These are phyloP conservation scores for Clitoria ternatea DNA, from an alignment of 306 rosid species.

Conservation along the genomic window DNA sequence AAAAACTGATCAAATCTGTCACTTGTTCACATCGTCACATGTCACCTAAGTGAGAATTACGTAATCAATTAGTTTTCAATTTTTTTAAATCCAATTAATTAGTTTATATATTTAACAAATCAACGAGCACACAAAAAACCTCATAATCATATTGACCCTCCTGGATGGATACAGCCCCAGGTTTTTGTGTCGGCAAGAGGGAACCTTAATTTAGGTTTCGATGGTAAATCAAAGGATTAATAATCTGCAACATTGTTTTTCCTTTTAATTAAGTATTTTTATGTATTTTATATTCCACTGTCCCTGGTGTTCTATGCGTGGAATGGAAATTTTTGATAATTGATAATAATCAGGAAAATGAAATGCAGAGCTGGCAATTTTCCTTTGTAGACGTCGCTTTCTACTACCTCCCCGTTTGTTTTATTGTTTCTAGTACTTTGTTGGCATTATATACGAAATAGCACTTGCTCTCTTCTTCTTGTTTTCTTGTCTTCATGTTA, in stretches of 20 bases:
- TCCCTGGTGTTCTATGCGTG: conserved; percentile 25
- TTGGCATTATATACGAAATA: conserved; percentile 33
- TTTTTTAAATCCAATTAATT: too few species aligned
- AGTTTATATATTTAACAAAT: conserved; percentile 1
- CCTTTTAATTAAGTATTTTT: neutral
- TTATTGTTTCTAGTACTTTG: conserved; percentile 26
- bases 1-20: neutral
- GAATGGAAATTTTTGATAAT: neutral
- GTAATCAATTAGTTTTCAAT: conserved; percentile 11
- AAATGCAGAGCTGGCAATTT: conserved; percentile 33
- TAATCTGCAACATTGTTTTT: too few species aligned
- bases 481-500: neutral
- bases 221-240: neutral
- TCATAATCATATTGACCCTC: neutral
- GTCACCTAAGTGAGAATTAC: neutral
- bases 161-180: too few species aligned
- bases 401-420: conserved; percentile 27
- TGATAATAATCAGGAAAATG: neutral
- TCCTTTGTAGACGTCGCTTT: conserved; percentile 35
- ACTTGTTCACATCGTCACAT: conserved; percentile 1
- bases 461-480: conserved; percentile 8
- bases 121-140: neutral
- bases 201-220: neutral
- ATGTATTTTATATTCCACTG: neutral
- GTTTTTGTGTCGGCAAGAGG: conserved; percentile 31